Base-by-base conservation (phyloP, 257 asterid genomes). In the Solanum medicagineum region DNA sequence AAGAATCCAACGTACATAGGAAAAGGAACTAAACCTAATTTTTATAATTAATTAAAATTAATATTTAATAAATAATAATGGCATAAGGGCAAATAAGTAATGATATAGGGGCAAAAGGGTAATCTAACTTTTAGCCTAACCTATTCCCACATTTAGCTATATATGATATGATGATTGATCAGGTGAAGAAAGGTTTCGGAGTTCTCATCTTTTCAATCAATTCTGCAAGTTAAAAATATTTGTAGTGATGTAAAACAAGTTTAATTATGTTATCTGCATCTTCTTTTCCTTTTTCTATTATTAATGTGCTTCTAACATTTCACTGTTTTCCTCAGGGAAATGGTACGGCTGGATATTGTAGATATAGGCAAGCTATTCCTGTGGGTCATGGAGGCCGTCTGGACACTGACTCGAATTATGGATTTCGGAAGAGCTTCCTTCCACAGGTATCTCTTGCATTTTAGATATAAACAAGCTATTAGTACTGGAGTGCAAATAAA, bases 311-410 rank as follows among this genome's bases (percentile, higher is more conserved):
- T 73, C 36, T 29, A 24, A 4, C 24, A 13, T 62, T n/a, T 49
- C 36, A 60, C 15, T 57, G 17, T 73, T 85, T 65, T 7, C 29
- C 29, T 85, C 85, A 95, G 98, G 95, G 94, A 70, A 81, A 85
- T 84, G 87, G 92, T 49, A 95, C 98, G 15, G 89, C 95, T n/a
- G 99, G 98, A 85, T 93, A 93, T 85, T 94, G 98, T 85, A 88
- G 98, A 87, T 95, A 95, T 68, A 90, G 98, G 62, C 99, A 93
- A 85, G 94, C 95, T 26, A 94, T 95, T 84, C 97, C 98, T 1
- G 90, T 92, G 10, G 97, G 97, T 17, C 84, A 42, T n/a, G 92
- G 94, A 45, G 98, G 99, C 82, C 89, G 89, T 85, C 87, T 95
- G 86, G 97, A 93, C 60, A 83, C 88, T 65, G 97, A 94, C 85